phyloP scores from a whole-genome alignment of 1,284 basidiomycete species.

The Gymnopus androsaceus region DNA sequence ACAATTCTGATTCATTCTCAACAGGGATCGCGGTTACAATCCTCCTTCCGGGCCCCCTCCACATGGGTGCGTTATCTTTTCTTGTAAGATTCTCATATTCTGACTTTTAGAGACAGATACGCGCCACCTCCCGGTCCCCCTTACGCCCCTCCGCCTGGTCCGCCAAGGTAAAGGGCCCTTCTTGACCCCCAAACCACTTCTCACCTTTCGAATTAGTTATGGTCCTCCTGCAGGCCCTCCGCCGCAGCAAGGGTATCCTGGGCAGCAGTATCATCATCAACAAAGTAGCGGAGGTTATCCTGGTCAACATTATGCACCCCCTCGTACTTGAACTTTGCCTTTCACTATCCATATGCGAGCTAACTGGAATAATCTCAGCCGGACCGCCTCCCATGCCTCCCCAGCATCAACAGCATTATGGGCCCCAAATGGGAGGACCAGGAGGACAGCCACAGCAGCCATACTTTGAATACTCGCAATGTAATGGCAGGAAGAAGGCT shows the following conservation, averaged over 20 bases:
- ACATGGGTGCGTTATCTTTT: slow-evolving; percentile 5
- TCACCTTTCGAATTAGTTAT: slow-evolving; percentile 22
- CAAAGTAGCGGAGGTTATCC: slow-evolving; percentile 39
- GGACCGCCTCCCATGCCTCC: slow-evolving; percentile 61
- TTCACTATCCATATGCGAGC: not conserved
- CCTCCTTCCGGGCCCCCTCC: slow-evolving; percentile 10
- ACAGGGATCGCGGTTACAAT: slow-evolving; percentile 8
- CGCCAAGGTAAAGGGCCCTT: slow-evolving; percentile 26
- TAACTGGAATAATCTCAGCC: slow-evolving; percentile 23
- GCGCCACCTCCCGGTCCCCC: slow-evolving; percentile 1
- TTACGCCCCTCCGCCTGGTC: slow-evolving; percentile 22
- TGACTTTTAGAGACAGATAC: not conserved
- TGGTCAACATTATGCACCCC: slow-evolving; percentile 40
- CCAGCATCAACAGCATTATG: slow-evolving; percentile 64
- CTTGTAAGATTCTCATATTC: not conserved
- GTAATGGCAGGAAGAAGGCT: slow-evolving; percentile 79
- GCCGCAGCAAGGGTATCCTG: slow-evolving; percentile 34
- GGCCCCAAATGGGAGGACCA: slow-evolving; percentile 57
- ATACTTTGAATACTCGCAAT: slow-evolving; percentile 85
- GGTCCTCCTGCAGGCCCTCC: slow-evolving; percentile 26
- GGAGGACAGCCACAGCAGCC: slow-evolving; percentile 54
- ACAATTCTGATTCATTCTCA: not conserved
- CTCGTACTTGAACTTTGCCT: slow-evolving; percentile 20
- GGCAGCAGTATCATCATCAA: slow-evolving; percentile 41
- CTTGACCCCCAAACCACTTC: not conserved